phyloP scores from a whole-genome alignment of 2,329 filamentous ascomycete genomes.

The Diaporthe vaccinii region DNA sequence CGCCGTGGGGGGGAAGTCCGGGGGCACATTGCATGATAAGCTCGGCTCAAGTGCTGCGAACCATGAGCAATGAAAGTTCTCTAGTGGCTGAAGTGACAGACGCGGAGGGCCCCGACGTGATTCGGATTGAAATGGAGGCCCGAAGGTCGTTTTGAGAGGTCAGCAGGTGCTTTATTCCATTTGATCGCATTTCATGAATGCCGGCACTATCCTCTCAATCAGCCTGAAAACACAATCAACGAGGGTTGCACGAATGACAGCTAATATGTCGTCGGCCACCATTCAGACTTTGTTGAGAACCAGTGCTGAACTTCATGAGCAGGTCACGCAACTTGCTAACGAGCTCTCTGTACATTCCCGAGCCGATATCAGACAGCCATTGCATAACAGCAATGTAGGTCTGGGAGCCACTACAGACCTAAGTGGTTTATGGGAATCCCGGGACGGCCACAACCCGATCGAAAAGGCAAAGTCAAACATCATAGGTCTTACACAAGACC shows the following conservation, averaged over 20 bases:
- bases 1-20: constrained; percentile 18
- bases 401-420: not conserved
- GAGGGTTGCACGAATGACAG: not conserved
- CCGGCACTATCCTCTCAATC: no score
- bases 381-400: not conserved
- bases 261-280: not conserved
- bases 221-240: not conserved
- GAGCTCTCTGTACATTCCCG: not conserved
- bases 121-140: not conserved
- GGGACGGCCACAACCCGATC: not conserved
- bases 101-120: not conserved
- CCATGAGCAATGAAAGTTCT: not conserved
- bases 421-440: not conserved
- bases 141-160: not conserved
- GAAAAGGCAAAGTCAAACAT: constrained; percentile 9
- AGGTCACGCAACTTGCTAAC: not conserved
- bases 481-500: not conserved
- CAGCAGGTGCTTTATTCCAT: not conserved
- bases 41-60: not conserved
- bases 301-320: not conserved
- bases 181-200: no score
- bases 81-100: not conserved
- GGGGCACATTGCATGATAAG: not conserved
- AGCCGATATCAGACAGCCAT: not conserved
- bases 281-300: constrained; percentile 15